These are phyloP conservation scores for Magnolia sinica DNA, from an alignment of 164 flowering plant species.

Conservation along the genomic window DNA sequence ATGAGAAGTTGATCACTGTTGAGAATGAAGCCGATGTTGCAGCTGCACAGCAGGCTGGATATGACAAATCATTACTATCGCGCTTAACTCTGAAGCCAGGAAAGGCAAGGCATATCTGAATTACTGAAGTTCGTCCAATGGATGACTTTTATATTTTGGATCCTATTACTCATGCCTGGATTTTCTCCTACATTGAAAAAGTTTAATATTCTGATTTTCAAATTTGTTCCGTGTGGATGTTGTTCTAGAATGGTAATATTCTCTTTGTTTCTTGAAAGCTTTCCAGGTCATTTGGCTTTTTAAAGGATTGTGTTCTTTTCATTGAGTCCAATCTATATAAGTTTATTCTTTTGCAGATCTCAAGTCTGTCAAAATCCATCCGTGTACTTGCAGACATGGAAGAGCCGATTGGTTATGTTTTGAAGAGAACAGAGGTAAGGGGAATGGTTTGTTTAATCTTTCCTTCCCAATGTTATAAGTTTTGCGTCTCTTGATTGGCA, in stretches of 20 bases:
- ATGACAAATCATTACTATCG: conserved; percentile 74
- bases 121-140: background rate
- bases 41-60: conserved; percentile 73
- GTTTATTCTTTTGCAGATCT: conserved; percentile 39
- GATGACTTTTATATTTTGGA: background rate
- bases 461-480: background rate
- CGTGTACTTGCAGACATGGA: conserved; percentile 92
- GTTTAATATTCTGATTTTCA: background rate
- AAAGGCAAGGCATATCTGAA: conserved; percentile 50
- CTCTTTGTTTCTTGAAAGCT: background rate
- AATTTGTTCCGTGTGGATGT: background rate
- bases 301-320: background rate
- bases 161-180: background rate
- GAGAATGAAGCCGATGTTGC: conserved; percentile 92
- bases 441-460: background rate
- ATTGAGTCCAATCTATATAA: background rate
- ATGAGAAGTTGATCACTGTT: conserved; percentile 49
- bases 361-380: conserved; percentile 76
- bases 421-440: conserved; percentile 78
- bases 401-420: conserved; percentile 78
- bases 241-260: background rate
- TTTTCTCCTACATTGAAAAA: background rate
- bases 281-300: background rate
- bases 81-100: conserved; percentile 79
- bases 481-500: background rate